Evolutionary conservation across 768 basidiomycete genomes (phyloP), one percentile per base, ranked within the genome.

Genomic region (Mycena chlorophos): DNA sequence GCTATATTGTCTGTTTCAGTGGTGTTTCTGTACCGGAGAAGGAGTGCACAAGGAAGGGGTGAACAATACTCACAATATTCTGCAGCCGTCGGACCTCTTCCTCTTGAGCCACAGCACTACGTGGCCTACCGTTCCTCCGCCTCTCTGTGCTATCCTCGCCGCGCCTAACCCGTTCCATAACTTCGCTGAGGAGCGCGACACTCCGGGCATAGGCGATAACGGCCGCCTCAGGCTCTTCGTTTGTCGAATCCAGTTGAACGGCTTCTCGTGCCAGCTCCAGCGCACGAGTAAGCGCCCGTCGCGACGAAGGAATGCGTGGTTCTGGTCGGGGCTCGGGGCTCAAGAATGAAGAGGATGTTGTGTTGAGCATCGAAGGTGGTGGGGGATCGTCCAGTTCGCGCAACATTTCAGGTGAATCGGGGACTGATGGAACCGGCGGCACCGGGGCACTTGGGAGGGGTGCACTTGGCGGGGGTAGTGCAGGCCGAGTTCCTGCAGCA

Each of bases 181-280:
- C 94, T 69, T 93, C 90, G 64, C 87, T 90, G 26, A 96, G 78
- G 25, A 96, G 77, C 39, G 88, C 84, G 38, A 96, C 94, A 65
- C 89, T 91, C 69, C 85, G 87, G 13, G 85, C 87, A 68, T 96
- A 96, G 0, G 94, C 94, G 46, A 85, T 75, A n/a, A 96, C 89
- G 2, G 94, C 94, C 31, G 86, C 90, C 63, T 89, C 82, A 16
- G 92, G 91, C 62, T 94, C 89, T 68, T 94, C 89, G 58, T 92
- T 93, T 16, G 86, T 89, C 4, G 88, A 84, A 67, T 96, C 94
- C 30, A 94, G 83, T 63, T 85, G 84, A 39, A 96, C 94, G 8
- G 94, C 94, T 69, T 93, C 89, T 29, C 93, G 86, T 14, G 94
- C 94, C 13, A 94, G 80, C 64, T 94, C 90, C 46, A 96, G 76